Percentiles rank a stretch among this genome's conserved stretches.
Evolutionary conservation across 129 eudicot species (phyloP).

Genomic region (Cynara cardunculus): DNA sequence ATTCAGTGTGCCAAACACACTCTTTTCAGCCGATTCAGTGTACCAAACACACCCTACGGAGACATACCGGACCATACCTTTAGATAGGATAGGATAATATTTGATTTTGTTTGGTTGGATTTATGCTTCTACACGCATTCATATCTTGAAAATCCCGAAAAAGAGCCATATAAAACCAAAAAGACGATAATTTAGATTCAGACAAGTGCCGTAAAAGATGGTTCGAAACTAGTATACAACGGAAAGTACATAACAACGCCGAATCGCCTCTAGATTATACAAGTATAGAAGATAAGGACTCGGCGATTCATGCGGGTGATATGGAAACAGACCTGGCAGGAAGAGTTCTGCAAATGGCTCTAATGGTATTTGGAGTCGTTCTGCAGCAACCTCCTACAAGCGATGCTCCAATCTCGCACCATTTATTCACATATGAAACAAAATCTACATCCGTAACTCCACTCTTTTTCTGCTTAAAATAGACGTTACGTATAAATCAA

Average conservation of each 20-base stretch:
- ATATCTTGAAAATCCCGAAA: not conserved
- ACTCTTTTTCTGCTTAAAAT: constrained; percentile 60
- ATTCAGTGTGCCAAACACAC: too few species aligned
- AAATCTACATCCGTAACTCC: constrained; percentile 87
- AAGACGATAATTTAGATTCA: not conserved
- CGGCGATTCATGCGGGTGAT: not conserved
- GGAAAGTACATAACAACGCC: constrained; percentile 5
- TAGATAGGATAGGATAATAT: too few species aligned
- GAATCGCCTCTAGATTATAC: not conserved
- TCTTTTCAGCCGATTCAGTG: too few species aligned
- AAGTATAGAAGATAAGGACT: not conserved
- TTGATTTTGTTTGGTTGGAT: too few species aligned
- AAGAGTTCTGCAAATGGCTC: constrained; percentile 56
- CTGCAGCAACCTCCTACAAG: constrained; percentile 97
- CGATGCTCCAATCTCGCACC: constrained; percentile 93
- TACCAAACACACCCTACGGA: too few species aligned
- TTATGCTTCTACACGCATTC: too few species aligned
- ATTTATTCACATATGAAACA: constrained; percentile 77
- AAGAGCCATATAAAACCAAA: not conserved
- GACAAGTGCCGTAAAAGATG: not conserved
- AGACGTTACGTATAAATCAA: not conserved
- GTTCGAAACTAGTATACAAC: constrained; percentile 8
- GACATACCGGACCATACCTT: too few species aligned
- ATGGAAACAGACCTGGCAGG: constrained; percentile 21
- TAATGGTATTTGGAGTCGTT: constrained; percentile 82